Percentiles rank a stretch among this genome's conserved stretches.
phyloP scores from a whole-genome alignment of 176 grass and related monocot species.

The Pontederia paniculata region DNA sequence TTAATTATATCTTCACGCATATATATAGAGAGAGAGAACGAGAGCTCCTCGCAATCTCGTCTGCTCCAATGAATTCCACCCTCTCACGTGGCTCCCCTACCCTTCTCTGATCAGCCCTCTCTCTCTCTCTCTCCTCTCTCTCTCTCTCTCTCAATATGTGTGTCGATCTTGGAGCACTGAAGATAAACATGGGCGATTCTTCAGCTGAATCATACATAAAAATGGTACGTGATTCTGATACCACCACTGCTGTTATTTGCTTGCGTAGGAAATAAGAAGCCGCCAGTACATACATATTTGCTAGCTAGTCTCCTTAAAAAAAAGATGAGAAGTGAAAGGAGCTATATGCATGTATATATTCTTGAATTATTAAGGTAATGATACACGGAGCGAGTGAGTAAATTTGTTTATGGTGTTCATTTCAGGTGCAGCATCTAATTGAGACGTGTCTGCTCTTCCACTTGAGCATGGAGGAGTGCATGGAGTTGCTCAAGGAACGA shows the following conservation, averaged over 20 bases:
- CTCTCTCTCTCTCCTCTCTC: background rate
- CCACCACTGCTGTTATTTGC: too few relatives aligned
- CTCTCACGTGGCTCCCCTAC: conserved; percentile 38
- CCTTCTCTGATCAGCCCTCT: background rate
- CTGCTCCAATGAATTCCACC: conserved; percentile 23
- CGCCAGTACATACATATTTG: too few relatives aligned
- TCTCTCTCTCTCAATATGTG: background rate
- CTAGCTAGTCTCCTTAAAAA: background rate
- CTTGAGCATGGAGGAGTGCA: conserved; percentile 94
- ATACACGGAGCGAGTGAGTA: background rate
- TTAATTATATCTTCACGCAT: too few relatives aligned
- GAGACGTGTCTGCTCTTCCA: conserved; percentile 68
- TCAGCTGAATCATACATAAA: conserved; percentile 61
- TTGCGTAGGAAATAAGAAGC: too few relatives aligned
- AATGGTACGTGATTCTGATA: conserved; percentile 30
- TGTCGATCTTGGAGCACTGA: conserved; percentile 12
- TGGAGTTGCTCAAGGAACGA: conserved; percentile 52
- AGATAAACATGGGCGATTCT: conserved; percentile 24
- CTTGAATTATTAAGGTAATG: too few relatives aligned
- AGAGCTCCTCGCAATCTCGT: background rate
- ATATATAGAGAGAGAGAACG: too few relatives aligned
- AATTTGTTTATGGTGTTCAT: background rate
- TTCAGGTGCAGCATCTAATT: conserved; percentile 77
- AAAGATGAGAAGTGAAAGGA: too few relatives aligned
- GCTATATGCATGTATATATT: background rate